These are phyloP conservation scores for Lactarius sanguifluus DNA, from an alignment of 768 basidiomycete species.

Conservation along the genomic window DNA sequence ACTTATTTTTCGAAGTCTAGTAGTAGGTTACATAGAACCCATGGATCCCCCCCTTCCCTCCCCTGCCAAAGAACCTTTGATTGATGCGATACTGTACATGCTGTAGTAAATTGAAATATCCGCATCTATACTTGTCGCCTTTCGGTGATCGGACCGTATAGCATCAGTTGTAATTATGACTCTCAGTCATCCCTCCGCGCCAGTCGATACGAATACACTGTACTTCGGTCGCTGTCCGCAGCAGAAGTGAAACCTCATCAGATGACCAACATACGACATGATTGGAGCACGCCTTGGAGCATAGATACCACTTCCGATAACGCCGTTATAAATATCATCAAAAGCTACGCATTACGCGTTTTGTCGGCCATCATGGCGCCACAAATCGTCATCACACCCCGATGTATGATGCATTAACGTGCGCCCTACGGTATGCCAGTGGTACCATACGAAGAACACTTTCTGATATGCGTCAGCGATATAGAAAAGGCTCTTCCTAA, in stretches of 20 bases:
- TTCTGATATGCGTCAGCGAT: background rate
- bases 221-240: background rate
- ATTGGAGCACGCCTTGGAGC: too few relatives aligned
- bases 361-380: background rate
- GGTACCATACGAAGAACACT: too few relatives aligned
- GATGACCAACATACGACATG: background rate
- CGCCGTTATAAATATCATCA: background rate
- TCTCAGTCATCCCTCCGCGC: background rate
- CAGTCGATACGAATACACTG: too few relatives aligned
- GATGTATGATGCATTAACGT: background rate
- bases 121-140: background rate
- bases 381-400: background rate
- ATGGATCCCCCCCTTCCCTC: background rate
- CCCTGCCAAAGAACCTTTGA: background rate
- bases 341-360: background rate
- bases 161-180: too few relatives aligned
- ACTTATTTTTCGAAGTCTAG: constrained; percentile 10
- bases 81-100: background rate
- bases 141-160: background rate
- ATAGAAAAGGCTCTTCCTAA: background rate
- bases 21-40: background rate
- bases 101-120: background rate
- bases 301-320: background rate
- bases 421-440: too few relatives aligned
- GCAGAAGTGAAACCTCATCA: background rate